These are phyloP conservation scores for Oryza nivara DNA, from an alignment of 176 grass and related monocot species.

Conservation along the genomic window DNA sequence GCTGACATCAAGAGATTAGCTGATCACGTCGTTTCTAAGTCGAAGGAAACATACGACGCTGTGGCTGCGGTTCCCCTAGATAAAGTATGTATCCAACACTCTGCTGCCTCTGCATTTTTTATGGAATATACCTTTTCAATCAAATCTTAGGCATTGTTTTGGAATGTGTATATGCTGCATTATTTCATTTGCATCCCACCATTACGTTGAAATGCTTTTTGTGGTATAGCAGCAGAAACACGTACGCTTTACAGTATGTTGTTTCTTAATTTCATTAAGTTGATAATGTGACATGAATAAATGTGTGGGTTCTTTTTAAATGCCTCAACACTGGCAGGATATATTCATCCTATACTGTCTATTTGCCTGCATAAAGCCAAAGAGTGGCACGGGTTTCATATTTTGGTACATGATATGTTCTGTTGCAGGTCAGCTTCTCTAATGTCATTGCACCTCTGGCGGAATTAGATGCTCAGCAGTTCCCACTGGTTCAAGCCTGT, in stretches of 20 bases:
- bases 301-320: neutral
- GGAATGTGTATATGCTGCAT: neutral
- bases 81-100: slow-evolving; percentile 63
- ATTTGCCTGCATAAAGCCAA: neutral
- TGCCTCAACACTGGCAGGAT: neutral
- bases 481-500: slow-evolving; percentile 90
- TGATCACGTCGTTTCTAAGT: slow-evolving; percentile 73
- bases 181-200: neutral
- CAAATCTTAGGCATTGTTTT: neutral
- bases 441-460: slow-evolving; percentile 76
- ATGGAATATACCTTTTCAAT: slow-evolving; percentile 12
- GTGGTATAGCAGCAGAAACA: neutral
- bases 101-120: slow-evolving; percentile 24
- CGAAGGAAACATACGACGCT: slow-evolving; percentile 78
- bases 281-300: neutral
- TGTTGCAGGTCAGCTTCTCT: slow-evolving; percentile 67
- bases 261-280: neutral
- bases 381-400: neutral
- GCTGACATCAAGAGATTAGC: slow-evolving; percentile 68
- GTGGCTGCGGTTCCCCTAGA: slow-evolving; percentile 78
- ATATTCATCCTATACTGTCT: neutral
- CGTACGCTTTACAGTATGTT: neutral
- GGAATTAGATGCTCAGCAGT: slow-evolving; percentile 84
- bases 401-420: slow-evolving; percentile 20
- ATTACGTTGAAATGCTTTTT: neutral